phyloP scores from a whole-genome alignment of 2,329 filamentous ascomycete species.

The Claviceps purpurea region DNA sequence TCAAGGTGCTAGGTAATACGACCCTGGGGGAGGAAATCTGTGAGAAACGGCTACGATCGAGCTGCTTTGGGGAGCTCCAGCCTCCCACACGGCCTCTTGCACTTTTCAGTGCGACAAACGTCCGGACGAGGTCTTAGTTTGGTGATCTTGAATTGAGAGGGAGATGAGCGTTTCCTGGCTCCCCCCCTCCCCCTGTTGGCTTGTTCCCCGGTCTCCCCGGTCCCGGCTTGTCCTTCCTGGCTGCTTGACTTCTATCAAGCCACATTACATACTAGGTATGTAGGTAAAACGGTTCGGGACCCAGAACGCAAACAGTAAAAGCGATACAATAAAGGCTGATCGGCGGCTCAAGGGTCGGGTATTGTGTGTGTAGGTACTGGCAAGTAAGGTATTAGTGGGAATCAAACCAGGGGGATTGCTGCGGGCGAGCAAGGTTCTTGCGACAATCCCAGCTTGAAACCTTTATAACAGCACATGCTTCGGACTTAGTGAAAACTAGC shows the following conservation, averaged over 20 bases:
- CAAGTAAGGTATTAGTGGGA: conserved; percentile 7
- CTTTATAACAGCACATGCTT: conserved; percentile 6
- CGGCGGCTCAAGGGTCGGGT: conserved; percentile 30
- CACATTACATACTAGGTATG: neutral
- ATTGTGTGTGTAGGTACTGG: conserved; percentile 31
- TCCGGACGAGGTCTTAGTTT: conserved; percentile 8
- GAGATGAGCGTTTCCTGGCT: conserved; percentile 4
- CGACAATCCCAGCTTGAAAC: conserved; percentile 1
- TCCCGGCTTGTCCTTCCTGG: conserved; percentile 8
- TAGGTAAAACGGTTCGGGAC: conserved; percentile 13
- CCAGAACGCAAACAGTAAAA: conserved; percentile 11
- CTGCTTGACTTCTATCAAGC: neutral
- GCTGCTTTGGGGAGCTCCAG: conserved; percentile 16
- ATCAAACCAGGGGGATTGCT: conserved; percentile 17
- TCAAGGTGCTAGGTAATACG: conserved; percentile 28
- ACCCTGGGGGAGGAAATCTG: conserved; percentile 27
- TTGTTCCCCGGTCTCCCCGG: no score
- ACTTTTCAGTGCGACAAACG: conserved; percentile 17
- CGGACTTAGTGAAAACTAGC: conserved; percentile 4
- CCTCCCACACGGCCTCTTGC: conserved; percentile 24
- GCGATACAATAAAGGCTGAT: conserved; percentile 19
- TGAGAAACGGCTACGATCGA: conserved; percentile 25
- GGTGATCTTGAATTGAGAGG: neutral
- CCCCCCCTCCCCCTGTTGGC: neutral
- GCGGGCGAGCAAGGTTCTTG: conserved; percentile 15